phyloP scores from a whole-genome alignment of 495 filamentous ascomycete species.

The Chlorociboria aeruginascens region DNA sequence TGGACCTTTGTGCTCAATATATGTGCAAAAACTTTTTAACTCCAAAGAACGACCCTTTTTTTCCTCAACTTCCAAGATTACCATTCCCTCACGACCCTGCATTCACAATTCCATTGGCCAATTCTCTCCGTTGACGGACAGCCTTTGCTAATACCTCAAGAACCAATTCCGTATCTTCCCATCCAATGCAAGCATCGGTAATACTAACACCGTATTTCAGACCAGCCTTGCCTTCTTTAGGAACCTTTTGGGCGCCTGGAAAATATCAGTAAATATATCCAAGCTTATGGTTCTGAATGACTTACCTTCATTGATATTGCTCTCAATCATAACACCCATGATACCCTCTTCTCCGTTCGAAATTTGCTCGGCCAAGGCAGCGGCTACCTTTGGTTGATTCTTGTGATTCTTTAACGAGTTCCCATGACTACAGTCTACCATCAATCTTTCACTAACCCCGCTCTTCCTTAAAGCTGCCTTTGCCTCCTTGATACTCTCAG shows the following conservation, averaged over 20 bases:
- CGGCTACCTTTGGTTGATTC: slow-evolving; percentile 94
- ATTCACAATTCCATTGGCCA: slow-evolving; percentile 2
- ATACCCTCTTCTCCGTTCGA: slow-evolving; percentile 73
- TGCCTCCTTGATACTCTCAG: slow-evolving; percentile 63
- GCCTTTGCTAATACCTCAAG: slow-evolving; percentile 71
- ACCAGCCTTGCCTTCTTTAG: slow-evolving; percentile 72
- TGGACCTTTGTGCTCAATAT: too few species aligned
- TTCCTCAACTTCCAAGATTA: too few species aligned
- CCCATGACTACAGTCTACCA: slow-evolving; percentile 97
- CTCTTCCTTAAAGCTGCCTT: slow-evolving; percentile 56
- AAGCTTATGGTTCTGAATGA: not conserved
- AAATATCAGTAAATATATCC: slow-evolving; percentile 6
- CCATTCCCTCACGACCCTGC: not conserved
- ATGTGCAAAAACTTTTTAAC: too few species aligned
- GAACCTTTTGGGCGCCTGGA: slow-evolving; percentile 81
- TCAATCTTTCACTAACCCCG: slow-evolving; percentile 61
- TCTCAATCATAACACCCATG: slow-evolving; percentile 99
- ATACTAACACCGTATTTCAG: slow-evolving; percentile 95
- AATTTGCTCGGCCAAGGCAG: slow-evolving; percentile 71
- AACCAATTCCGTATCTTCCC: slow-evolving; percentile 81
- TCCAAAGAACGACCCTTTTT: too few species aligned
- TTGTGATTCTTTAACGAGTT: slow-evolving; percentile 94
- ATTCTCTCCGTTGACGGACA: slow-evolving; percentile 54
- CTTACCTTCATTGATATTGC: slow-evolving; percentile 84
- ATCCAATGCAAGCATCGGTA: slow-evolving; percentile 93